Evolutionary conservation across 2,329 filamentous ascomycete species (phyloP).

Genomic region (Aureobasidium sp.): DNA sequence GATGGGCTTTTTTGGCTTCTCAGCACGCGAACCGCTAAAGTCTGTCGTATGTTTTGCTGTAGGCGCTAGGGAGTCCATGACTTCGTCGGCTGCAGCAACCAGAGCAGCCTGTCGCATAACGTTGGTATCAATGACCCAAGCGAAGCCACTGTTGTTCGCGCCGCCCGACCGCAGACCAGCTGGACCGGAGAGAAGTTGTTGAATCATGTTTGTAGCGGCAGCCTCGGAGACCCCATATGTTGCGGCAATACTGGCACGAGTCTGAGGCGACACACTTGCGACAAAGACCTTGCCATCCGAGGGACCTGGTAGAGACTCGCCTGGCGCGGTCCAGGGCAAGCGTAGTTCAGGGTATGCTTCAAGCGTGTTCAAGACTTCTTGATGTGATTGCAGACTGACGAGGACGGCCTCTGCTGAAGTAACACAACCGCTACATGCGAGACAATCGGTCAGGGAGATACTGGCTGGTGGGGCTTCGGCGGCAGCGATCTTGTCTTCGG

Average conservation of each 20-base stretch:
- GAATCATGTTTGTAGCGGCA: conserved; percentile 73
- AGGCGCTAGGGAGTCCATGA: conserved; percentile 28
- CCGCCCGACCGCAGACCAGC: conserved; percentile 63
- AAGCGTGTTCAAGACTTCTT: conserved; percentile 76
- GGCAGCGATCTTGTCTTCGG: conserved; percentile 64
- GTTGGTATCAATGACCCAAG: conserved; percentile 88
- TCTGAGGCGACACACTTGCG: conserved; percentile 87
- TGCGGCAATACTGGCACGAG: conserved; percentile 78
- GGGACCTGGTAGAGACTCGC: conserved; percentile 6
- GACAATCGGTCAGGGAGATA: conserved; percentile 93
- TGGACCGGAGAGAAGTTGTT: conserved; percentile 65
- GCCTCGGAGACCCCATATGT: conserved; percentile 66
- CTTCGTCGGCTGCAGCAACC: conserved; percentile 48
- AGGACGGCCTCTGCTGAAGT: conserved; percentile 97
- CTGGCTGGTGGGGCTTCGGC: conserved; percentile 63
- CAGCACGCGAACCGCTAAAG: conserved; percentile 24
- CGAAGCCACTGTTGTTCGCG: conserved; percentile 65
- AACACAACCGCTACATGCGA: conserved; percentile 95
- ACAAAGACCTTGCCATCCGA: conserved; percentile 68
- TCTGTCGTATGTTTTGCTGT: conserved; percentile 23
- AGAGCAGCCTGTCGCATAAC: conserved; percentile 71
- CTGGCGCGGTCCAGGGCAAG: conserved; percentile 21
- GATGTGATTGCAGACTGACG: conserved; percentile 87
- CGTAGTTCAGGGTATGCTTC: conserved; percentile 50
- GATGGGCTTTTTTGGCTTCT: conserved; percentile 51